phyloP scores from a whole-genome alignment of 805 yeast genomes.

The Ogataea salicorniae region DNA sequence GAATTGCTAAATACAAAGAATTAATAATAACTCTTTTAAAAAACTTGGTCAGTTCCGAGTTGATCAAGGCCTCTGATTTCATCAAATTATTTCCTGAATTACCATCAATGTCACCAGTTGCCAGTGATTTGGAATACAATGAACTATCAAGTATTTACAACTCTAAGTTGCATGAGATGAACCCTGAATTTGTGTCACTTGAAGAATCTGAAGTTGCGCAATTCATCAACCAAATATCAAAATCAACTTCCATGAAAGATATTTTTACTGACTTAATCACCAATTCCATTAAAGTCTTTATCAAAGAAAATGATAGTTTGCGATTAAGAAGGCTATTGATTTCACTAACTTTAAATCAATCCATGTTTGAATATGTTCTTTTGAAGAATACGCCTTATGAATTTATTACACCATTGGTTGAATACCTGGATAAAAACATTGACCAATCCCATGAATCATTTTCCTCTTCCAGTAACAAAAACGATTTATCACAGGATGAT shows the following conservation, averaged over 20 bases:
- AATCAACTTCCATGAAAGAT: conserved; percentile 41
- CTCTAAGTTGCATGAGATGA: conserved; percentile 30
- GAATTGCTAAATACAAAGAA: conserved; percentile 6
- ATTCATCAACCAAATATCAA: conserved; percentile 42
- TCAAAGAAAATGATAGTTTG: conserved; percentile 35
- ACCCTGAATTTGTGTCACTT: conserved; percentile 43
- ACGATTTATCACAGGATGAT: conserved; percentile 12
- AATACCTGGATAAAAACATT: conserved; percentile 43
- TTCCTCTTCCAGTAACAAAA: conserved; percentile 8
- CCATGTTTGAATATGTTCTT: conserved; percentile 38
- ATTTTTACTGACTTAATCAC: conserved; percentile 33
- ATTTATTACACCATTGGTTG: conserved; percentile 40
- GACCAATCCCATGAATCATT: conserved; percentile 22
- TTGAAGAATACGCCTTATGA: conserved; percentile 40
- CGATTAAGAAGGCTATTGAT: conserved; percentile 48
- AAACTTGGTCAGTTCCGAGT: conserved; percentile 17
- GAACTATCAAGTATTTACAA: conserved; percentile 15
- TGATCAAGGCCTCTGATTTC: conserved; percentile 15
- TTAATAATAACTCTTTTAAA: conserved; percentile 15
- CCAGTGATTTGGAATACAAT: conserved; percentile 4
- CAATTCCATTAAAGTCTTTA: conserved; percentile 32
- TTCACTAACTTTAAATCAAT: conserved; percentile 40
- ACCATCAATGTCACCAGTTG: background rate
- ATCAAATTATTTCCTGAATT: conserved; percentile 5
- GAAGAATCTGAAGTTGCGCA: conserved; percentile 51